Evolutionary conservation across 176 grass and related monocot genomes (phyloP).

Genomic region (Panicum miliaceum): DNA sequence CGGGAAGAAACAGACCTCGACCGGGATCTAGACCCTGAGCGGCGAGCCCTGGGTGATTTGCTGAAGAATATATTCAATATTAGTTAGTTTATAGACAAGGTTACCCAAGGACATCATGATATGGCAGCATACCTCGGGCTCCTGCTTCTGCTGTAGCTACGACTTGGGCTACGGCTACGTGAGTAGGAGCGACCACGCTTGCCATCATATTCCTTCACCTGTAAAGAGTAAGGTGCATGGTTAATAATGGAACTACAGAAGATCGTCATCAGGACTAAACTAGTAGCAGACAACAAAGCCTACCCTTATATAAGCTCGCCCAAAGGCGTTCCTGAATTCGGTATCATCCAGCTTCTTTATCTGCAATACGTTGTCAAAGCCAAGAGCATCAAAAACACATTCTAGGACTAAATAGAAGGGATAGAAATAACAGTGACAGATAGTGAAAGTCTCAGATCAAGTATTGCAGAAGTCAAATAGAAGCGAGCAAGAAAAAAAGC

Average conservation of each 20-base stretch:
- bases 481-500: background rate
- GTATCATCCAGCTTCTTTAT: conserved; percentile 95
- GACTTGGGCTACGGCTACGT: conserved; percentile 66
- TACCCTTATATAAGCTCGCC: conserved; percentile 89
- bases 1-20: conserved; percentile 70
- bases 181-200: conserved; percentile 52
- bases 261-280: conserved; percentile 3
- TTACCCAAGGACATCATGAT: conserved; percentile 1
- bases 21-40: conserved; percentile 58
- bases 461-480: background rate
- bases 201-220: conserved; percentile 91
- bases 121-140: conserved; percentile 50
- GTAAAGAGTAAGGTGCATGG: background rate
- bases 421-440: background rate
- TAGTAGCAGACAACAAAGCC: conserved; percentile 3
- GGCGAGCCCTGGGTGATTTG: conserved; percentile 59
- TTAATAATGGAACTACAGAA: conserved; percentile 26
- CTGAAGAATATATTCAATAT: conserved; percentile 39
- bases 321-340: conserved; percentile 97
- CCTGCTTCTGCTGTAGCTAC: conserved; percentile 64
- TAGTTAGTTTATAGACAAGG: conserved; percentile 1
- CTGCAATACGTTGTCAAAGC: conserved; percentile 49
- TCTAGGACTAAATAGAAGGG: conserved; percentile 10
- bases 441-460: conserved; percentile 8
- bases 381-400: conserved; percentile 24